Conservation (phyloP, 192 early-diverging fungal species). For the Funneliformis geosporum region DNA sequence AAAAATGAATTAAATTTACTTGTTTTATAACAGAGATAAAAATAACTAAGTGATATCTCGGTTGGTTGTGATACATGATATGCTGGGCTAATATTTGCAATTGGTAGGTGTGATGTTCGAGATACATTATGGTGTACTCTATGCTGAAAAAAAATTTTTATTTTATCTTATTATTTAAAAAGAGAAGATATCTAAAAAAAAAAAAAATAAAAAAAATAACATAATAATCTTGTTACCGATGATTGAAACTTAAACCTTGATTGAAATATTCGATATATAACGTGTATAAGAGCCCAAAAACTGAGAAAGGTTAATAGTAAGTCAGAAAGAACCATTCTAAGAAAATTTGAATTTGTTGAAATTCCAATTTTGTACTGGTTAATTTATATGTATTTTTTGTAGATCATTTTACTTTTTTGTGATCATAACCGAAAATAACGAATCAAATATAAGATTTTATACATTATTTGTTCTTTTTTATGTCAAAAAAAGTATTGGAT, state of each 20-base stretch:
- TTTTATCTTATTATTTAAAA: no score
- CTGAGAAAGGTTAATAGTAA: not conserved
- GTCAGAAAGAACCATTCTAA: not conserved
- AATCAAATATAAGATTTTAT: no score
- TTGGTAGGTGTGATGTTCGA: not conserved
- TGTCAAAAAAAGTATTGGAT: no score
- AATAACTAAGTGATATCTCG: constrained; percentile 32
- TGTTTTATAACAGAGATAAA: constrained; percentile 53
- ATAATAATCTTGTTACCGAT: not conserved
- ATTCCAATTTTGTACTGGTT: no score
- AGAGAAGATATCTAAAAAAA: not conserved
- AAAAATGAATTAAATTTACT: constrained; percentile 50
- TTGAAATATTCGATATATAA: not conserved
- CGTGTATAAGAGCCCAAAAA: not conserved
- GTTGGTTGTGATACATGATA: not conserved
- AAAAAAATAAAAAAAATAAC: not conserved
- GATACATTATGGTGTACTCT: not conserved
- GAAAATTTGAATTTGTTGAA: no score
- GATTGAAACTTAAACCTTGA: no score
- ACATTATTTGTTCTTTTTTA: no score
- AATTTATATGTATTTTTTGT: no score
- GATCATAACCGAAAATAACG: no score
- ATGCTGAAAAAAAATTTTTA: not conserved
- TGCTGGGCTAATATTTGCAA: not conserved
- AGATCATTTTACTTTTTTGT: no score